Evolutionary conservation across 148 eudicot species (phyloP), one percentile per base, ranked within the genome.

Genomic region (Amaranthus palmeri): DNA sequence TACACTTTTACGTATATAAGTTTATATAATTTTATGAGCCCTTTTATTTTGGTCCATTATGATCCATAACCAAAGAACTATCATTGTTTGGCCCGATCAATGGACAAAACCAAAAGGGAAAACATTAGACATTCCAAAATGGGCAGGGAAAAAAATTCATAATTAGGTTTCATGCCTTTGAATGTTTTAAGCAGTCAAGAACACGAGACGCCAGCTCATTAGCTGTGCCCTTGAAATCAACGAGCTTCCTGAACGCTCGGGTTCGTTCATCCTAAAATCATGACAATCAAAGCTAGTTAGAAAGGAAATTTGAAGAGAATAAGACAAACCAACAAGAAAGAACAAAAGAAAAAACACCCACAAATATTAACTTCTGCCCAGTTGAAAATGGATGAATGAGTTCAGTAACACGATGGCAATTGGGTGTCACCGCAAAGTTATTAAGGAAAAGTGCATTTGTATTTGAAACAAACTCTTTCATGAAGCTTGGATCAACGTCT

Each of bases 341-440:
- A 58, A 12, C 5, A 42, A 12, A 6, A 62, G 51, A 74, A 52
- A 76, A 73, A 70, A 58, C 63, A 76, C 79, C 65, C 69, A 95
- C 98, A 79, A 88, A 86, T 47, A 82, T 82, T 62, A 95, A 70
- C 73, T 90, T 82, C 72, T 83, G 90, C 54, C 88, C 91, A 72
- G 65, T 64, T 60, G 86, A 67, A 68, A 57, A 52, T 10, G 84
- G 78, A 74, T 77, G 86, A 46, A 78, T 62, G 55, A 89, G 80
- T 79, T 95, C 98, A 41, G 85, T 80, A 67, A 95, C 88, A 43
- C 98, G 96, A 68, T 91, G 96, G 75, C 88, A 85, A 72, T 95
- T 95, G 17, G 98, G 98, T 18, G 98, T 95, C 75, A 95, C 83
- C 41, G 88, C 97, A 76, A 91, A 85, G 77, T 79, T 67, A 73